Evolutionary conservation across 2,329 filamentous ascomycete species (phyloP), one percentile per base, ranked within the genome.

Genomic region (Nemania sp.): DNA sequence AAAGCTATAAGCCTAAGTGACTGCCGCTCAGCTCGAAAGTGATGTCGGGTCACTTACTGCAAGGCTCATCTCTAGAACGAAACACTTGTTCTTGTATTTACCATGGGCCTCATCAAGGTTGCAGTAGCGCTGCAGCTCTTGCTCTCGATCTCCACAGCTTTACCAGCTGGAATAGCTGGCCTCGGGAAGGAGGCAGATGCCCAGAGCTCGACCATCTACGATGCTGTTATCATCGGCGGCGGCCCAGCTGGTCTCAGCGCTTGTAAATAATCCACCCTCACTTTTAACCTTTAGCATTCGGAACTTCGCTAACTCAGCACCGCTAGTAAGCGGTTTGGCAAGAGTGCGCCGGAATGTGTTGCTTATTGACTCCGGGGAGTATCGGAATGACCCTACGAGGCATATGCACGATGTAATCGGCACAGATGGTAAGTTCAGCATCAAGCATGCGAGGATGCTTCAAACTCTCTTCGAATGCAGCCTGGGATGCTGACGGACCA

Each of bases 391-490:
- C 1, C 74, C 78, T 0, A 87, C 85, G 0, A 74, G 84, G 13
- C 79, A 85, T 64, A 82, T 87, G 78, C 85, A 88, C 71, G 85
- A 87, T 68, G 81, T 87, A 0, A 75, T 87, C 25, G 84, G 84
- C 2, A 83, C 79, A 58, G 85, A 87, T 53, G 85, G 85, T 85
- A 47, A 15, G 10, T n/a, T 12, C 2, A 15, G n/a, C 9, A 18
- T 25, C 12, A 13, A n/a, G 32, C 18, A 20, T 43, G 15, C 35
- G 42, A 4, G 35, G 2, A 5, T 29, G 13, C 15, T 10, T 10
- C 12, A 13, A n/a, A 42, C 13, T 13, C 18, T 47, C 4, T 18
- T 21, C 15, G 45, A 7, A 13, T 57, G 61, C 7, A 17, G 15
- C 15, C 37, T 20, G 34, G 15, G 10, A 49, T 5, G 10, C 47